phyloP scores from a whole-genome alignment of 73 alveolate genomes.

The Tetrahymena borealis region DNA sequence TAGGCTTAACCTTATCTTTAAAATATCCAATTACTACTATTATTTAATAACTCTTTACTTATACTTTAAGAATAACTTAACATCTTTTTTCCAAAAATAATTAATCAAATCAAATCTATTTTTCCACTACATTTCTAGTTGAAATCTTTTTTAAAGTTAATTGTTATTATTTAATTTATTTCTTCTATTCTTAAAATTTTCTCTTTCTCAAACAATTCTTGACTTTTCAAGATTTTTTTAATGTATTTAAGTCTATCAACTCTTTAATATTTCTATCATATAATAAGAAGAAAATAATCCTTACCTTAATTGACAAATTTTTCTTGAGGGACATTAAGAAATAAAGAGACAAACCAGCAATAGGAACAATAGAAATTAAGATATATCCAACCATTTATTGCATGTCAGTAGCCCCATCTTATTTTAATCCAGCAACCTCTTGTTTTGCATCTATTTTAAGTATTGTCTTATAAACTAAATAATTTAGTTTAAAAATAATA shows the following conservation, averaged over 20 bases:
- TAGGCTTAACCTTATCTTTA: not conserved
- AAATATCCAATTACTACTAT: not conserved
- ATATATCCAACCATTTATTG: not conserved
- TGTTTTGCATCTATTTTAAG: not conserved
- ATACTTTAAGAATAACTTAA: not conserved
- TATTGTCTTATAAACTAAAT: not conserved
- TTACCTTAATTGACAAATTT: not conserved
- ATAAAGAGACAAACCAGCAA: not conserved
- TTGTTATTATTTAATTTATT: too few species aligned
- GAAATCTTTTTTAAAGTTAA: not conserved
- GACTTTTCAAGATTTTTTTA: too few species aligned
- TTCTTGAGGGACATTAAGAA: not conserved
- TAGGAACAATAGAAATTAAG: not conserved
- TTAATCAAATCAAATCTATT: not conserved
- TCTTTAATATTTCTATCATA: too few species aligned
- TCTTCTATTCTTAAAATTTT: too few species aligned
- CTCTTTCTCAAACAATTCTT: too few species aligned
- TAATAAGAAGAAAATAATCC: too few species aligned
- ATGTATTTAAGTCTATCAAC: too few species aligned
- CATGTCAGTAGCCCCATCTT: not conserved
- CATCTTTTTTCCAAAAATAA: not conserved
- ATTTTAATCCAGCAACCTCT: not conserved
- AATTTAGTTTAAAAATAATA: not conserved
- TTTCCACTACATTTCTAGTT: not conserved
- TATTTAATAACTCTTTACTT: not conserved